A percentile compares a stretch with the other conserved stretches of the same genome.
Evolutionary conservation across 2,329 filamentous ascomycete genomes (phyloP).

Genomic region (Aureobasidium leucospermi): DNA sequence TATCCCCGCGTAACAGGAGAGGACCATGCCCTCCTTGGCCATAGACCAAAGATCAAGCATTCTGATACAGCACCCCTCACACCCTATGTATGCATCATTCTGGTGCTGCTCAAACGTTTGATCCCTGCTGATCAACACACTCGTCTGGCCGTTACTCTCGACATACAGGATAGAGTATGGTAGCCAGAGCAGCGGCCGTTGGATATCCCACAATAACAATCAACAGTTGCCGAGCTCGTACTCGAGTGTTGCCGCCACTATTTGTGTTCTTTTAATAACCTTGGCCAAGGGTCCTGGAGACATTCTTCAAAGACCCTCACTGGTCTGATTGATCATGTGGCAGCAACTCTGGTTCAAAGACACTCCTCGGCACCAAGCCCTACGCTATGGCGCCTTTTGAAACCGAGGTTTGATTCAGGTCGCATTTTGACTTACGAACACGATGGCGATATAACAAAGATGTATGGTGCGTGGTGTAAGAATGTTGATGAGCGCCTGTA

Average conservation of each 20-base stretch:
- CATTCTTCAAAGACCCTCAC: no score
- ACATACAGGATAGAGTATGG: background rate
- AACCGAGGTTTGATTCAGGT: background rate
- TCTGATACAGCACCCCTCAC: background rate
- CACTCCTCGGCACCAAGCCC: background rate
- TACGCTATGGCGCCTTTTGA: background rate
- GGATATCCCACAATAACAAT: background rate
- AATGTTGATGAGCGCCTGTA: no score
- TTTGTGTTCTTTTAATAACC: background rate
- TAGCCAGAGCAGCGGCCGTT: constrained; percentile 6
- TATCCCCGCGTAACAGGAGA: background rate
- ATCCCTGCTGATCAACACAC: background rate
- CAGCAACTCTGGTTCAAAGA: background rate
- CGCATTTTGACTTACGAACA: no score
- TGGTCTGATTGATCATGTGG: background rate
- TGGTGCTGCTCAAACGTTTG: background rate
- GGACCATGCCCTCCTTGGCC: background rate
- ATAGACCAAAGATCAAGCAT: background rate
- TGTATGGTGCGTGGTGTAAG: no score
- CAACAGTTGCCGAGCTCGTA: background rate
- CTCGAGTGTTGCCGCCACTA: background rate
- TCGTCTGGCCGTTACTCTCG: background rate
- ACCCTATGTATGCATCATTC: background rate
- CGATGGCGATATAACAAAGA: no score
- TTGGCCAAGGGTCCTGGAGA: background rate